Percentiles rank a stretch among this genome's conserved stretches.
These are phyloP conservation scores for Neoscytalidium dimidiatum DNA, from an alignment of 2,329 filamentous ascomycete genomes.

Conservation along the genomic window DNA sequence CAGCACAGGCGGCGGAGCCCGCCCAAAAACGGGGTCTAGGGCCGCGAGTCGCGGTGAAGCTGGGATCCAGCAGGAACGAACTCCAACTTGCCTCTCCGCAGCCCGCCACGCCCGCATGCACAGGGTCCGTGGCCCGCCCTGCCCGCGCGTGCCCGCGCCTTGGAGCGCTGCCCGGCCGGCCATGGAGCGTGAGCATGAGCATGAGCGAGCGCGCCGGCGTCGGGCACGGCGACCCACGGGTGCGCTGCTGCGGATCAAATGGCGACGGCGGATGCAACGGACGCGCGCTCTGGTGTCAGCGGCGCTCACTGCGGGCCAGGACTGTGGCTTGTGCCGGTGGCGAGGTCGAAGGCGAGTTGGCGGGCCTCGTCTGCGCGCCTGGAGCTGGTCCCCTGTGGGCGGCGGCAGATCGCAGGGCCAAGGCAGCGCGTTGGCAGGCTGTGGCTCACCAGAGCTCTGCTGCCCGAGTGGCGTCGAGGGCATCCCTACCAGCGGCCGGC, in stretches of 20 bases:
- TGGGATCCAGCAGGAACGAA: background rate
- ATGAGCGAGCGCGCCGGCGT: too few relatives aligned
- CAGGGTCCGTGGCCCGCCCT: background rate
- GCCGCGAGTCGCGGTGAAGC: slow-evolving; percentile 7
- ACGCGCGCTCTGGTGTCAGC: background rate
- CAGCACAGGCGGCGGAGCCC: background rate
- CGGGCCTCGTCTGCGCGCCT: background rate
- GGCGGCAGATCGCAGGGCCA: background rate
- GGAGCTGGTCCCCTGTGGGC: background rate
- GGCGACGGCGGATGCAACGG: background rate
- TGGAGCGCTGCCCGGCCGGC: background rate
- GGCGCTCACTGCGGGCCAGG: background rate
- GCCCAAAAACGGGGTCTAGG: background rate
- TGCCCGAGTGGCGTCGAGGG: slow-evolving; percentile 1
- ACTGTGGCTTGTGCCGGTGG: slow-evolving; percentile 11
- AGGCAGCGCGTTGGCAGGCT: background rate
- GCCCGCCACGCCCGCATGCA: background rate
- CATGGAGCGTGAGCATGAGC: too few relatives aligned
- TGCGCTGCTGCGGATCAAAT: too few relatives aligned
- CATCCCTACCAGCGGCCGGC: background rate
- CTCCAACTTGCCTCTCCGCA: background rate
- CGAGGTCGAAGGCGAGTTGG: too few relatives aligned
- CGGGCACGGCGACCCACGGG: too few relatives aligned
- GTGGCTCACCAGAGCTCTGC: background rate
- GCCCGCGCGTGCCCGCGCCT: background rate